phyloP scores from a whole-genome alignment of 2,329 filamentous ascomycete species.

The Aotearoamyces nothofagi region DNA sequence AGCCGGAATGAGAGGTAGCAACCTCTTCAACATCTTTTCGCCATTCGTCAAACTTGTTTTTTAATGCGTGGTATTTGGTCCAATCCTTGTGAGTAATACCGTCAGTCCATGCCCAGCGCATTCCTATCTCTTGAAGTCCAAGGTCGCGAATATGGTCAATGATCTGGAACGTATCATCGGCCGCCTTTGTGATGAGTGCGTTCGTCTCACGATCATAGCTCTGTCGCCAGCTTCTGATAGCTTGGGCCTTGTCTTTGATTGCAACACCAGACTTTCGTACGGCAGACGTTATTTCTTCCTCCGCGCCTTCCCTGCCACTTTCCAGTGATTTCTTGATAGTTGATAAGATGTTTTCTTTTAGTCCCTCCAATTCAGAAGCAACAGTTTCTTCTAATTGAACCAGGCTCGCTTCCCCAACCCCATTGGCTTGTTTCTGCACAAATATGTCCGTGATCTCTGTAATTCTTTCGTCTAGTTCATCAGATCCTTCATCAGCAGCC shows the following conservation, averaged over 20 bases:
- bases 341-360: conserved; percentile 53
- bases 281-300: conserved; percentile 33
- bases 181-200: conserved; percentile 38
- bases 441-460: conserved; percentile 57
- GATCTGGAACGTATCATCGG: conserved; percentile 49
- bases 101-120: conserved; percentile 85
- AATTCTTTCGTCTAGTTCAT: conserved; percentile 47
- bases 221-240: conserved; percentile 46
- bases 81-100: conserved; percentile 95
- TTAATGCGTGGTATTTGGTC: conserved; percentile 85
- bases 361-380: conserved; percentile 42
- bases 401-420: conserved; percentile 50
- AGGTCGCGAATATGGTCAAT: conserved; percentile 54
- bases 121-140: conserved; percentile 58
- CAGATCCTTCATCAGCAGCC: conserved; percentile 71
- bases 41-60: conserved; percentile 72
- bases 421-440: conserved; percentile 48
- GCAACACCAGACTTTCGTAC: conserved; percentile 41
- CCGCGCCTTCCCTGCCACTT: conserved; percentile 31
- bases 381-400: conserved; percentile 52
- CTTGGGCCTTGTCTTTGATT: conserved; percentile 49
- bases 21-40: conserved; percentile 65
- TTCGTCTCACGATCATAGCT: conserved; percentile 41
- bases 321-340: conserved; percentile 44
- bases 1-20: conserved; percentile 56